Conservation (phyloP, 495 filamentous ascomycete genomes). For the Pseudevernia furfuracea region DNA sequence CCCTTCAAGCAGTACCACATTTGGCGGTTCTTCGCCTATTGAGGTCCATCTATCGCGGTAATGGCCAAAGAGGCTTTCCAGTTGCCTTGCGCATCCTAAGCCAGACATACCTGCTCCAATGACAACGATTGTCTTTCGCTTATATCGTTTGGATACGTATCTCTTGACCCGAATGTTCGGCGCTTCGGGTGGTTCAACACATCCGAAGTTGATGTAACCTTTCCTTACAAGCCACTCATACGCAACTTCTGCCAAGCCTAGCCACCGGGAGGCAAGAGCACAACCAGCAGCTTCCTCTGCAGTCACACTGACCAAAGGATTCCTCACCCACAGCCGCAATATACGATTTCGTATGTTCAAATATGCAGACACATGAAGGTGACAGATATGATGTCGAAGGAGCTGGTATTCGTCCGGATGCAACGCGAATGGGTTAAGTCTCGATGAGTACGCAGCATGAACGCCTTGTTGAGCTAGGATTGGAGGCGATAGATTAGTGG, state of each 20-base stretch:
- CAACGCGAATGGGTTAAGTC: constrained; percentile 81
- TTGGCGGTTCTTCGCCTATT: constrained; percentile 56
- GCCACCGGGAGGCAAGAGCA: constrained; percentile 85
- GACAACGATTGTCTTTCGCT: constrained; percentile 65
- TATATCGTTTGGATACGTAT: constrained; percentile 34
- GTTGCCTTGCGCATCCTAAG: constrained; percentile 82
- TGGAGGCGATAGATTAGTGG: constrained; percentile 57
- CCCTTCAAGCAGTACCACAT: constrained; percentile 79
- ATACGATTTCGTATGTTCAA: constrained; percentile 96
- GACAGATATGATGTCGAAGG: constrained; percentile 71
- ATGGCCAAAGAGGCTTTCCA: constrained; percentile 75
- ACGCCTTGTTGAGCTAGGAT: constrained; percentile 86
- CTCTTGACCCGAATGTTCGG: constrained; percentile 27
- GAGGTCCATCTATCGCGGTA: constrained; percentile 57
- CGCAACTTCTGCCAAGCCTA: constrained; percentile 77
- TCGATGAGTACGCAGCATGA: constrained; percentile 76
- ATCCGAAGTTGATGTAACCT: constrained; percentile 97
- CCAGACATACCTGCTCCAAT: constrained; percentile 94
- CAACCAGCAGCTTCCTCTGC: constrained; percentile 87
- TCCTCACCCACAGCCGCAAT: constrained; percentile 79
- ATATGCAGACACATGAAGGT: constrained; percentile 89
- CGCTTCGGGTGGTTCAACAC: constrained; percentile 57
- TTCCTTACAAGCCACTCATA: constrained; percentile 86
- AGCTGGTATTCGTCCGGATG: constrained; percentile 79
- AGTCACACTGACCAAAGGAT: constrained; percentile 80